These are phyloP conservation scores for Rubroshorea leprosula DNA, from an alignment of 345 rosid genomes.

Conservation along the genomic window DNA sequence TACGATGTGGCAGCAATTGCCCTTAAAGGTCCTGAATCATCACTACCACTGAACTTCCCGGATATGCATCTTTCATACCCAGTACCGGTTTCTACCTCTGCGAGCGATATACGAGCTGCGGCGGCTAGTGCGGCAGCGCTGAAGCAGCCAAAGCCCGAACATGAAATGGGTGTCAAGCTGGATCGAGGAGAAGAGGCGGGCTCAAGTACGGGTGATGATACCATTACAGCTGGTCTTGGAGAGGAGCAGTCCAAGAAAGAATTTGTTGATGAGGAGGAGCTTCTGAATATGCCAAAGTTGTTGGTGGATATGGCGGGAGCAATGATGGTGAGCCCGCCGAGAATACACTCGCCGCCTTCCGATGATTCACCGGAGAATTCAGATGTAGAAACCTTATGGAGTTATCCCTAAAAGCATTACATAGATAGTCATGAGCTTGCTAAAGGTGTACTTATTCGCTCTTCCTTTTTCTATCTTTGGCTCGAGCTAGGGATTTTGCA, in stretches of 20 bases:
- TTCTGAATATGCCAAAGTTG: slow-evolving; percentile 56
- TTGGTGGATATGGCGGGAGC: slow-evolving; percentile 71
- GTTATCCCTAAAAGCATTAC: slow-evolving; percentile 33
- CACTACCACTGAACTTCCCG: slow-evolving; percentile 40
- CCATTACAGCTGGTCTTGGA: not conserved
- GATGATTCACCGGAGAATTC: slow-evolving; percentile 54
- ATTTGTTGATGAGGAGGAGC: slow-evolving; percentile 50
- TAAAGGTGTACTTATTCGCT: too few species aligned
- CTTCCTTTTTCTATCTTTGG: too few species aligned
- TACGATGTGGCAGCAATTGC: slow-evolving; percentile 72
- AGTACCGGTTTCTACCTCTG: slow-evolving; percentile 38
- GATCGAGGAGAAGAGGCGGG: slow-evolving; percentile 20
- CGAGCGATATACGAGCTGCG: slow-evolving; percentile 48
- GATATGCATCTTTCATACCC: slow-evolving; percentile 42
- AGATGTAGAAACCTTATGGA: slow-evolving; percentile 56
- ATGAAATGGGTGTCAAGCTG: not conserved
- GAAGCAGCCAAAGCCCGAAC: slow-evolving; percentile 19
- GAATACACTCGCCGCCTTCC: slow-evolving; percentile 40
- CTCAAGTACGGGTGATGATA: slow-evolving; percentile 10
- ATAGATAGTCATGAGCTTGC: too few species aligned
- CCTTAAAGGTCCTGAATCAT: slow-evolving; percentile 55
- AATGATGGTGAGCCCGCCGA: slow-evolving; percentile 71
- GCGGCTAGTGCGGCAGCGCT: slow-evolving; percentile 53
- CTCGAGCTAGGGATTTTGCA: too few species aligned
- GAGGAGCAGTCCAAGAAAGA: not conserved